A percentile compares a stretch with the other conserved stretches of the same genome.
Evolutionary conservation across 1,284 basidiomycete species (phyloP).

Genomic region (Xanthoconium separans): DNA sequence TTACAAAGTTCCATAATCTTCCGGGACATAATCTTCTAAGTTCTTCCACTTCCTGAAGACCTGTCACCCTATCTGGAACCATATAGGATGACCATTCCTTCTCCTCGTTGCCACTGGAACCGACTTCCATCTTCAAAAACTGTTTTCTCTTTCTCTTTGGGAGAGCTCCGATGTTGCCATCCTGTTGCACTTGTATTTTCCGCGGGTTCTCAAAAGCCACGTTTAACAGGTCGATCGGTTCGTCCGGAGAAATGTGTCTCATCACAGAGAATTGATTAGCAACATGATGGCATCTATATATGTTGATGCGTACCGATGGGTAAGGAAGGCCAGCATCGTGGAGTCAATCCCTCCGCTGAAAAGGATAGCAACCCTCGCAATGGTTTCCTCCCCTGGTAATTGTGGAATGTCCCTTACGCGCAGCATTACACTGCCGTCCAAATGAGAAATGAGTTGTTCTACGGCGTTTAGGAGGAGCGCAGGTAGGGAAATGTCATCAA

Average conservation of each 20-base stretch:
- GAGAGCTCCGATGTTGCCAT: slow-evolving; percentile 46
- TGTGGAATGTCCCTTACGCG: slow-evolving; percentile 58
- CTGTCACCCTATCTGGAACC: slow-evolving; percentile 89
- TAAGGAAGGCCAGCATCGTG: slow-evolving; percentile 78
- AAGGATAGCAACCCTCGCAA: slow-evolving; percentile 77
- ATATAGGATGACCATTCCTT: slow-evolving; percentile 41
- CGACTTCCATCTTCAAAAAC: slow-evolving; percentile 15
- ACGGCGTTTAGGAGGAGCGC: slow-evolving; percentile 43
- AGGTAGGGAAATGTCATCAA: slow-evolving; percentile 45
- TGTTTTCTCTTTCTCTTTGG: slow-evolving; percentile 45
- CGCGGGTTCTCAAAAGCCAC: slow-evolving; percentile 96
- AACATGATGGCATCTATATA: background rate
- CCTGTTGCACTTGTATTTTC: slow-evolving; percentile 49
- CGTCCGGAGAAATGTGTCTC: slow-evolving; percentile 68
- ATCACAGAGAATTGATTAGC: slow-evolving; percentile 17
- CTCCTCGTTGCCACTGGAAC: background rate
- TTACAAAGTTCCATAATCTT: slow-evolving; percentile 87
- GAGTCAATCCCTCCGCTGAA: slow-evolving; percentile 98
- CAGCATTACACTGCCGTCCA: slow-evolving; percentile 61
- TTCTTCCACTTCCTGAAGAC: slow-evolving; percentile 75
- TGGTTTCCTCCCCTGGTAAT: slow-evolving; percentile 33
- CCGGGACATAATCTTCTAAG: slow-evolving; percentile 69
- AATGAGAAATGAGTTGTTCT: slow-evolving; percentile 50
- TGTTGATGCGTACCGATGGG: slow-evolving; percentile 55
- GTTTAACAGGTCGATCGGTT: slow-evolving; percentile 93